Conservation (phyloP, 805 yeast species). For the Candida silvicultrix region DNA sequence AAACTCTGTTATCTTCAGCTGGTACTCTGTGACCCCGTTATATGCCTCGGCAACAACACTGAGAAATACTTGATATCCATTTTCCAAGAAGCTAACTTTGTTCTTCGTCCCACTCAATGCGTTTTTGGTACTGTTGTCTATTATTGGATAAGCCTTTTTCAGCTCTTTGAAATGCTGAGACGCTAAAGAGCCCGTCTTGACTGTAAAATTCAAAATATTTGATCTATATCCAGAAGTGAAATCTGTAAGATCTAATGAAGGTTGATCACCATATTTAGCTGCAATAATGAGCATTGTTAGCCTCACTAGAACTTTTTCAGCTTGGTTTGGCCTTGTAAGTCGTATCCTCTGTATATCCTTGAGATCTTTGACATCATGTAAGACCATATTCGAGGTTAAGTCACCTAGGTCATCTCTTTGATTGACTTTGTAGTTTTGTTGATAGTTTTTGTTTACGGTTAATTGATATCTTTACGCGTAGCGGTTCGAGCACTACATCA, state of each 20-base stretch:
- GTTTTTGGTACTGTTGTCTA: neutral
- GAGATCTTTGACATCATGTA: neutral
- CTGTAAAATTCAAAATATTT: neutral
- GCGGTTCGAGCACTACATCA: neutral
- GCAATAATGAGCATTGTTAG: neutral
- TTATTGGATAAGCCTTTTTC: neutral
- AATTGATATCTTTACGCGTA: no score
- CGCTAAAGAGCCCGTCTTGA: neutral
- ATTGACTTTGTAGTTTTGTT: neutral
- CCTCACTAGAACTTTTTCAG: neutral
- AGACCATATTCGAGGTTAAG: neutral
- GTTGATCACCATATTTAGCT: neutral
- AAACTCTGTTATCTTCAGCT: neutral
- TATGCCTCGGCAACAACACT: slow-evolving; percentile 1
- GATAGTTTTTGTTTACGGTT: no score
- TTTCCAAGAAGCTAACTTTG: neutral
- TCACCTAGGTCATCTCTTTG: no score
- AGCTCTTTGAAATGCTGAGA: neutral
- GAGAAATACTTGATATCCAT: neutral
- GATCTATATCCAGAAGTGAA: neutral
- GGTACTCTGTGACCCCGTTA: slow-evolving; percentile 1
- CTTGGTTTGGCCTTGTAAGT: neutral
- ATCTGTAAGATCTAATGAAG: neutral
- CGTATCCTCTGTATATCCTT: neutral
- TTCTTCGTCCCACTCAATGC: no score